A percentile compares a stretch with the other conserved stretches of the same genome.
Conservation (phyloP, 805 yeast genomes). For the Suhomyces kilbournensis region DNA sequence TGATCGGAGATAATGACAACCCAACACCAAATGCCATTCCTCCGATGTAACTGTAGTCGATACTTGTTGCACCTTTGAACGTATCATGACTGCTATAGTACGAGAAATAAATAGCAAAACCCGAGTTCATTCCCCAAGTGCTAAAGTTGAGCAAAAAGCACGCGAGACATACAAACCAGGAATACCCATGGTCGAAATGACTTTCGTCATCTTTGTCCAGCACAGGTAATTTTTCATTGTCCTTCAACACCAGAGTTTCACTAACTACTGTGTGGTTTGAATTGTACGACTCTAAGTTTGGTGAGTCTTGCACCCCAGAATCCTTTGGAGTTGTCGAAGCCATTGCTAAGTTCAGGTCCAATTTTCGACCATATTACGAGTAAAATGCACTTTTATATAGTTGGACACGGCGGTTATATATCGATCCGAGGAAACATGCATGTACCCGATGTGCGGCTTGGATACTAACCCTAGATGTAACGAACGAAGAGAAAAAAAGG, state of each 20-base stretch:
- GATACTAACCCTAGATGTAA: background rate
- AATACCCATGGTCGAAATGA: slow-evolving; percentile 22
- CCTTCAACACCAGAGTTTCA: background rate
- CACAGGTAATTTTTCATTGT: background rate
- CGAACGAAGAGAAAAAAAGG: background rate
- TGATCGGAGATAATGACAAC: slow-evolving; percentile 16
- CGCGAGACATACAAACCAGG: slow-evolving; percentile 21
- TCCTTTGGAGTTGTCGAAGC: background rate
- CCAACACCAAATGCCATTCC: slow-evolving; percentile 24
- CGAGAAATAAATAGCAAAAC: slow-evolving; percentile 22
- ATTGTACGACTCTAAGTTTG: background rate
- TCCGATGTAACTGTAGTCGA: slow-evolving; percentile 23
- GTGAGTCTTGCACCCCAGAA: background rate
- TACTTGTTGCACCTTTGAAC: slow-evolving; percentile 18
- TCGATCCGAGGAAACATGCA: background rate
- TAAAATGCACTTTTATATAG: background rate
- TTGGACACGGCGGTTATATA: background rate
- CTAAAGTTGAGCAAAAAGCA: slow-evolving; percentile 20
- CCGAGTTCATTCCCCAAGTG: slow-evolving; percentile 27
- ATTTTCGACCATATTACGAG: background rate
- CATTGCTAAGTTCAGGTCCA: background rate
- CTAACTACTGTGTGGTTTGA: background rate
- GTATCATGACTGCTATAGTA: slow-evolving; percentile 17
- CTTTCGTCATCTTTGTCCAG: background rate
- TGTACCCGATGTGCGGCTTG: background rate